A percentile compares a stretch with the other conserved stretches of the same genome.
Evolutionary conservation across 192 early-diverging fungal species (phyloP).

Genomic region (Dissophora globulifera): DNA sequence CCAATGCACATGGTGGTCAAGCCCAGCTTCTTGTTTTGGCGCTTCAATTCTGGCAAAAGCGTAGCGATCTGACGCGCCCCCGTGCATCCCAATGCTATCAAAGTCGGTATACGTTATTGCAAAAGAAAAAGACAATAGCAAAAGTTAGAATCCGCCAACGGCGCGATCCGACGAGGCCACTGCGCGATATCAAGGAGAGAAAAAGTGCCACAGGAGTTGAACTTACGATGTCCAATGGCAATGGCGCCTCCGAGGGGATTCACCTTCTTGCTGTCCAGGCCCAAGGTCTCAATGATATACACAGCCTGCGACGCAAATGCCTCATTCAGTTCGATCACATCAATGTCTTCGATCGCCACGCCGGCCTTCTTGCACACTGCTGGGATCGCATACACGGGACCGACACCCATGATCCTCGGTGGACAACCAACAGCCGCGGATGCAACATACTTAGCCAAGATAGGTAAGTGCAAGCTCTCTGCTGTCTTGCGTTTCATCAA

Average conservation of each 20-base stretch:
- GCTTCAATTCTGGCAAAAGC: conserved; percentile 82
- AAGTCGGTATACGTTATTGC: conserved; percentile 65
- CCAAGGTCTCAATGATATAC: conserved; percentile 89
- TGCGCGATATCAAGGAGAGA: conserved; percentile 64
- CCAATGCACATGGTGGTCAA: conserved; percentile 56
- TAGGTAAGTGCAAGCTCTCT: conserved; percentile 81
- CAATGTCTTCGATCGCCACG: conserved; percentile 80
- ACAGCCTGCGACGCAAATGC: conserved; percentile 97
- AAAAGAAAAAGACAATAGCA: conserved; percentile 80
- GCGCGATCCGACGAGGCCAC: no score
- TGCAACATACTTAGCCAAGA: conserved; percentile 87
- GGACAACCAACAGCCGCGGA: conserved; percentile 91
- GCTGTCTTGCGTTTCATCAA: conserved; percentile 94
- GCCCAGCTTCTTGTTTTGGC: conserved; percentile 43
- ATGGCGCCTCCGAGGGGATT: conserved; percentile 78
- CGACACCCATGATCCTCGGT: conserved; percentile 96
- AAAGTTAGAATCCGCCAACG: no score
- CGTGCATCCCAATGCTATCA: conserved; percentile 78
- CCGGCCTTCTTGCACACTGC: conserved; percentile 83
- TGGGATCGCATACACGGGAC: conserved; percentile 95
- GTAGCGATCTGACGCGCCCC: conserved; percentile 97
- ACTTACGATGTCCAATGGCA: conserved; percentile 41
- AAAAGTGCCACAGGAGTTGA: neutral
- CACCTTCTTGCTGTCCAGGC: conserved; percentile 86
- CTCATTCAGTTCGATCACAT: conserved; percentile 94